Conservation (phyloP, 2,329 filamentous ascomycete species). For the Exophiala sp. region DNA sequence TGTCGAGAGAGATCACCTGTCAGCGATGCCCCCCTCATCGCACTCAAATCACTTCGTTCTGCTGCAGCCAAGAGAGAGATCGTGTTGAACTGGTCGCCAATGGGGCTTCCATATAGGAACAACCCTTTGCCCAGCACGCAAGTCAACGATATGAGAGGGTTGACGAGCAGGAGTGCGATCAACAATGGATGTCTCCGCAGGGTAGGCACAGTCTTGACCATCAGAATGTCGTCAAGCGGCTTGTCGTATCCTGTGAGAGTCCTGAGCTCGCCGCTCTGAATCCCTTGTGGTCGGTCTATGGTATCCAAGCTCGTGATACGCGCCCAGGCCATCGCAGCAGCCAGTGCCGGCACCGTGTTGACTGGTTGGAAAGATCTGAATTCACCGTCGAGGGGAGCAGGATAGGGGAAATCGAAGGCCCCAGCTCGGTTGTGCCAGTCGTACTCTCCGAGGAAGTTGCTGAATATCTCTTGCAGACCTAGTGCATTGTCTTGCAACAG, state of each 20-base stretch:
- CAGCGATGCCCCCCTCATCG: slow-evolving; percentile 1
- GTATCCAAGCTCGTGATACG: slow-evolving; percentile 12
- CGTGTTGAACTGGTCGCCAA: slow-evolving; percentile 10
- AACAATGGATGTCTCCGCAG: slow-evolving; percentile 6
- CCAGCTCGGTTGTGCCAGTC: slow-evolving; percentile 17
- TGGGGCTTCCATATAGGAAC: slow-evolving; percentile 7
- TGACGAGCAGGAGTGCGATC: slow-evolving; percentile 6
- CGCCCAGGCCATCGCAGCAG: slow-evolving; percentile 21
- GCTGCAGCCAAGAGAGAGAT: slow-evolving; percentile 10
- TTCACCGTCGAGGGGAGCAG: not conserved
- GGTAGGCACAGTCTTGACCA: slow-evolving; percentile 6
- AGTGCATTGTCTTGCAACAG: slow-evolving; percentile 9
- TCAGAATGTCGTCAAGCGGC: slow-evolving; percentile 1
- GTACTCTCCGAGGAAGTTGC: slow-evolving; percentile 14
- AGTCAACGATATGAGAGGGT: slow-evolving; percentile 6
- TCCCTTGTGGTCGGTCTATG: slow-evolving; percentile 7
- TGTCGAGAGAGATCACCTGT: slow-evolving; percentile 1
- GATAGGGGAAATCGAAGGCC: slow-evolving; percentile 14
- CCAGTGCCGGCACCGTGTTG: slow-evolving; percentile 14
- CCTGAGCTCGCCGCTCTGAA: slow-evolving; percentile 3
- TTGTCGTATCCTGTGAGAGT: slow-evolving; percentile 10
- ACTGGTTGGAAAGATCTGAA: slow-evolving; percentile 5
- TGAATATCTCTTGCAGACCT: slow-evolving; percentile 13
- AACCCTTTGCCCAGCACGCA: slow-evolving; percentile 8
- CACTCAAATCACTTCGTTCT: not conserved